phyloP scores from a whole-genome alignment of 2,329 filamentous ascomycete species.

The Pseudogymnoascus sp. region DNA sequence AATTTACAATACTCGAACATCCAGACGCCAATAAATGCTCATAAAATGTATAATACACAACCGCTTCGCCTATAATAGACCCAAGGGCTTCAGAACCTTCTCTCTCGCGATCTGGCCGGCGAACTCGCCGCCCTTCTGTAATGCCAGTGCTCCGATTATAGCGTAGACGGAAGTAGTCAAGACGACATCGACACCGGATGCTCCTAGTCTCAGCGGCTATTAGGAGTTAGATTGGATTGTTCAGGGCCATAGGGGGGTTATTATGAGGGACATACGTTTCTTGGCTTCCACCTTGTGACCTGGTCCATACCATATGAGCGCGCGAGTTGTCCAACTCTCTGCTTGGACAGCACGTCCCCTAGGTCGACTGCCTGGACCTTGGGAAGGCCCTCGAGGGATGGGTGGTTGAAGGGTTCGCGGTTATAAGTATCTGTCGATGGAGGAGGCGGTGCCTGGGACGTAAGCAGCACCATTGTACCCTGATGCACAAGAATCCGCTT shows the following conservation, averaged over 20 bases:
- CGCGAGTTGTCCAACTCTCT: slow-evolving; percentile 61
- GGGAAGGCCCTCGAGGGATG: slow-evolving; percentile 63
- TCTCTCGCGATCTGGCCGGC: slow-evolving; percentile 70
- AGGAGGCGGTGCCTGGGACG: slow-evolving; percentile 20
- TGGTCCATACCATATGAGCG: slow-evolving; percentile 61
- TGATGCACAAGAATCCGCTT: slow-evolving; percentile 54
- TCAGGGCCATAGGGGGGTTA: neutral
- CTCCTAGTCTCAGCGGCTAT: slow-evolving; percentile 57
- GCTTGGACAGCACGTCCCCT: slow-evolving; percentile 53
- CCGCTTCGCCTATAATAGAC: slow-evolving; percentile 22
- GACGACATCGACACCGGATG: slow-evolving; percentile 68
- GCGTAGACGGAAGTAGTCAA: slow-evolving; percentile 73
- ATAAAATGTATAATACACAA: slow-evolving; percentile 12
- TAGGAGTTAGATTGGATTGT: neutral
- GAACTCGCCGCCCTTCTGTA: slow-evolving; percentile 75
- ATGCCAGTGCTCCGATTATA: slow-evolving; percentile 78
- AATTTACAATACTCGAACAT: slow-evolving; percentile 26
- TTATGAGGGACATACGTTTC: slow-evolving; percentile 52
- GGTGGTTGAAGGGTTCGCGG: slow-evolving; percentile 59
- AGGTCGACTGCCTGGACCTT: slow-evolving; percentile 60
- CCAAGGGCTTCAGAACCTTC: slow-evolving; percentile 35
- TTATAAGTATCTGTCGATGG: slow-evolving; percentile 36
- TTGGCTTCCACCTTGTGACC: slow-evolving; percentile 84
- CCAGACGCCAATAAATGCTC: slow-evolving; percentile 12
- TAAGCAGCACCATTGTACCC: slow-evolving; percentile 50